These are phyloP conservation scores for Begonia fuchsioides DNA, from an alignment of 306 rosid species.

Conservation along the genomic window DNA sequence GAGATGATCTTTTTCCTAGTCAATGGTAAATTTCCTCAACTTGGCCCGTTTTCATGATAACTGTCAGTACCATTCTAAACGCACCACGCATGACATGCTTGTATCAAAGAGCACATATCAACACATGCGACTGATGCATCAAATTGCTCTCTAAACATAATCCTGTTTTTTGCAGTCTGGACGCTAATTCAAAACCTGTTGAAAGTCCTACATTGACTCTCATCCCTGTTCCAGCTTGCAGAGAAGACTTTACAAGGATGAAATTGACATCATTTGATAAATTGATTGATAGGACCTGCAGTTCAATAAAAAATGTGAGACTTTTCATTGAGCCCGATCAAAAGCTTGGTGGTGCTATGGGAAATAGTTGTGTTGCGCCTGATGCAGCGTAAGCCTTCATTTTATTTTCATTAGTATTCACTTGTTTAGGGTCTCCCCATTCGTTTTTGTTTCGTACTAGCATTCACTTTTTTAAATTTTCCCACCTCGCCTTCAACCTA, in stretches of 20 bases:
- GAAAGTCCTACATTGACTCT: conserved; percentile 33
- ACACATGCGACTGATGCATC: too few species aligned
- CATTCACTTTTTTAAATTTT: too few species aligned
- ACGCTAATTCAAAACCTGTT: conserved; percentile 18
- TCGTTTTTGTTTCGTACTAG: conserved; percentile 1
- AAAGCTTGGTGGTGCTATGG: conserved; percentile 48
- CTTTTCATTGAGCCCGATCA: conserved; percentile 73
- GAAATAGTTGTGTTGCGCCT: conserved; percentile 73
- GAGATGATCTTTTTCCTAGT: conserved; percentile 51
- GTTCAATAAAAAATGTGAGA: conserved; percentile 68
- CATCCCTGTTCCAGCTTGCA: conserved; percentile 74
- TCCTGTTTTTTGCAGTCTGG: conserved; percentile 28
- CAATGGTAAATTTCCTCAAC: conserved; percentile 23
- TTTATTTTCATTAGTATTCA: neutral
- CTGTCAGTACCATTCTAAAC: conserved; percentile 1
- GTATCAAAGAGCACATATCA: neutral
- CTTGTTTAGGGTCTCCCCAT: too few species aligned
- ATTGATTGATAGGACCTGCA: conserved; percentile 70
- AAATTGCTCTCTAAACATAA: neutral
- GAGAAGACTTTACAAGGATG: conserved; percentile 64
- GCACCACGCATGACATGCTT: neutral
- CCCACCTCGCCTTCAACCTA: too few species aligned
- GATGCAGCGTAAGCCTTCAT: conserved; percentile 70
- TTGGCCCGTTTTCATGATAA: neutral
- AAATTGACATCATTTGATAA: conserved; percentile 89